phyloP scores from a whole-genome alignment of 2,329 filamentous ascomycete genomes.

The Trichoderma cornu-damae region DNA sequence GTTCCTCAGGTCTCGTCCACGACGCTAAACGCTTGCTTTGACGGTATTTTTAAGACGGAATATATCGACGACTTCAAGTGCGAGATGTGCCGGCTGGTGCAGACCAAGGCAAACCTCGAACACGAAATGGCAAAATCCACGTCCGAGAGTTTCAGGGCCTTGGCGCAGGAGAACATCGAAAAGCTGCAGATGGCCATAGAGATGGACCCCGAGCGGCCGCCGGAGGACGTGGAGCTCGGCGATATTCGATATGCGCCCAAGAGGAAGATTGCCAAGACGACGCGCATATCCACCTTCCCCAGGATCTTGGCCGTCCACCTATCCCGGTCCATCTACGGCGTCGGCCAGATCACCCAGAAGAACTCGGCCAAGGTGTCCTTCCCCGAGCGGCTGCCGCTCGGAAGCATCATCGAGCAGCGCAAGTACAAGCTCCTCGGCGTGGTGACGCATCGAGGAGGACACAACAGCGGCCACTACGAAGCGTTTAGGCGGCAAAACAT shows the following conservation, averaged over 20 bases:
- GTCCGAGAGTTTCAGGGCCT: conserved; percentile 47
- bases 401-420: conserved; percentile 69
- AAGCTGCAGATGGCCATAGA: conserved; percentile 65
- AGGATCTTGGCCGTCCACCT: conserved; percentile 88
- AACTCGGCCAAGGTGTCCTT: conserved; percentile 93
- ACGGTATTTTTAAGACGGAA: conserved; percentile 90
- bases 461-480: conserved; percentile 96
- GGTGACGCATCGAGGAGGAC: conserved; percentile 91
- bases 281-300: conserved; percentile 80
- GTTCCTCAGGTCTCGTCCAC: conserved; percentile 81
- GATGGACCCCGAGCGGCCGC: conserved; percentile 73
- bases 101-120: conserved; percentile 63
- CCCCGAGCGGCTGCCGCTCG: conserved; percentile 78
- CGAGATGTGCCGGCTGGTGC: conserved; percentile 81
- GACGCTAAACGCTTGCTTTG: conserved; percentile 81
- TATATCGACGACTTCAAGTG: conserved; percentile 97
- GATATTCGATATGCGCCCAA: conserved; percentile 70
- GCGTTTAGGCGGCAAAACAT: conserved; percentile 85
- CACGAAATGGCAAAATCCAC: conserved; percentile 52
- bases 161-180: conserved; percentile 54
- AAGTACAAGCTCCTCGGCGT: conserved; percentile 81
- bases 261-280: conserved; percentile 79
- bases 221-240: conserved; percentile 68
- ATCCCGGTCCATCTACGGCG: conserved; percentile 86
- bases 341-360: conserved; percentile 71